Conservation (phyloP, 2,329 filamentous ascomycete genomes). For the Fusarium sp. region DNA sequence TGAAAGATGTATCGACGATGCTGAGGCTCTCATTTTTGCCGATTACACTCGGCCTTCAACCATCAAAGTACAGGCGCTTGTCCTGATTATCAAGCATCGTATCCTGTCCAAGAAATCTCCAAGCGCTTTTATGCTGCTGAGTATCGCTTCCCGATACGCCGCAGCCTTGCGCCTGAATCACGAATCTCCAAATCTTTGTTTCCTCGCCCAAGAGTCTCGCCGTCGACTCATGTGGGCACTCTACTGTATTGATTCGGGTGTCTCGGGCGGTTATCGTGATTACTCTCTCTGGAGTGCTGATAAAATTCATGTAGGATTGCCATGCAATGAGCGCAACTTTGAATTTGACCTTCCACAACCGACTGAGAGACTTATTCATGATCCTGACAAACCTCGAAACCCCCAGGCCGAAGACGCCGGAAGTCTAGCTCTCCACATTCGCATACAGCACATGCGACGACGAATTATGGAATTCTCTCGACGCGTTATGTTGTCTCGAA, state of each 20-base stretch:
- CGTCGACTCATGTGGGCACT: slow-evolving; percentile 56
- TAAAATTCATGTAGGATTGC: slow-evolving; percentile 53
- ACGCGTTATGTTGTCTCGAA: slow-evolving; percentile 48
- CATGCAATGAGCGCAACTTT: slow-evolving; percentile 57
- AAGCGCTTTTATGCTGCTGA: slow-evolving; percentile 56
- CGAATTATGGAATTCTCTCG: slow-evolving; percentile 65
- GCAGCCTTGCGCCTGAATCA: slow-evolving; percentile 55
- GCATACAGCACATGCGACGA: slow-evolving; percentile 64
- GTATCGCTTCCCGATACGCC: slow-evolving; percentile 55
- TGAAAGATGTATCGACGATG: slow-evolving; percentile 63
- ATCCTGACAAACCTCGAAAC: slow-evolving; percentile 50
- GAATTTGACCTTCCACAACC: slow-evolving; percentile 67
- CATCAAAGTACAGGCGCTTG: slow-evolving; percentile 61
- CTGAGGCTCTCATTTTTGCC: slow-evolving; percentile 61
- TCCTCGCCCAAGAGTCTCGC: slow-evolving; percentile 54
- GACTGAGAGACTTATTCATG: slow-evolving; percentile 61
- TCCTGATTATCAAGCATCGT: slow-evolving; percentile 56
- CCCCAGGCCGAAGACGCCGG: slow-evolving; percentile 61
- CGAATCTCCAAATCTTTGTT: slow-evolving; percentile 52
- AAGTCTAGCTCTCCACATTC: slow-evolving; percentile 65
- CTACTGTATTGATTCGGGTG: slow-evolving; percentile 54
- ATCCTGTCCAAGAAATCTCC: slow-evolving; percentile 55
- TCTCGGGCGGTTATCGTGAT: slow-evolving; percentile 55
- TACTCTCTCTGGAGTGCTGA: slow-evolving; percentile 56
- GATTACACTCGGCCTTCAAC: slow-evolving; percentile 66